These are phyloP conservation scores for Penicillium sp. DNA, from an alignment of 2,329 filamentous ascomycete species.

Conservation along the genomic window DNA sequence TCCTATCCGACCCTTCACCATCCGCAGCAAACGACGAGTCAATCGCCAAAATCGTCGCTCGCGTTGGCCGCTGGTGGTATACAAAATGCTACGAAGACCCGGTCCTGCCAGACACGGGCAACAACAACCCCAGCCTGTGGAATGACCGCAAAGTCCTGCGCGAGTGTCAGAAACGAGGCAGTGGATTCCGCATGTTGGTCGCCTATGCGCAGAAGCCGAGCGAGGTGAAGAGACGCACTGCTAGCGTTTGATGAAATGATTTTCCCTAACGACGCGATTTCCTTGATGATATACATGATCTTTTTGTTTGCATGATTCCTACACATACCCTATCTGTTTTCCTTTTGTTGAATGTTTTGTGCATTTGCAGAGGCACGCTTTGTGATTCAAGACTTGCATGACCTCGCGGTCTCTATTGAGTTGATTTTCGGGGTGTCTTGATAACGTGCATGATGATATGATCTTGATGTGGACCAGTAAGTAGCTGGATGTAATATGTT, in stretches of 20 bases:
- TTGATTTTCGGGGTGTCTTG: neutral
- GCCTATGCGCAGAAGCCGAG: conserved; percentile 81
- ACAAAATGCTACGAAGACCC: conserved; percentile 80
- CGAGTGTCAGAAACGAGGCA: conserved; percentile 82
- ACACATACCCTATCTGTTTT: conserved; percentile 11
- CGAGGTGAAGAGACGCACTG: conserved; percentile 41
- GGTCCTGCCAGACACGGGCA: conserved; percentile 45
- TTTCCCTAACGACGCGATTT: neutral
- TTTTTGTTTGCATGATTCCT: conserved; percentile 9
- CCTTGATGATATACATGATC: conserved; percentile 9
- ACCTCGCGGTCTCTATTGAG: conserved; percentile 16
- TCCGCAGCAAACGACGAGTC: conserved; percentile 69
- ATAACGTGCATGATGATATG: conserved; percentile 8
- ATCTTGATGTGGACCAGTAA: conserved; percentile 3
- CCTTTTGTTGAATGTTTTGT: neutral
- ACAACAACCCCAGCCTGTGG: conserved; percentile 67
- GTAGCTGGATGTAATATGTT: neutral
- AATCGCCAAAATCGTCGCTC: conserved; percentile 87
- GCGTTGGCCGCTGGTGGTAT: conserved; percentile 96
- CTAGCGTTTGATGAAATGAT: conserved; percentile 37
- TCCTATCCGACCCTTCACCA: conserved; percentile 68
- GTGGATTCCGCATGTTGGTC: conserved; percentile 84
- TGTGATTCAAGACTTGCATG: conserved; percentile 16
- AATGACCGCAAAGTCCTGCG: conserved; percentile 66
- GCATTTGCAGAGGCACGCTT: conserved; percentile 1